These are phyloP conservation scores for Coccomyxa sp. DNA, from an alignment of 139 green algal genomes.

Conservation along the genomic window DNA sequence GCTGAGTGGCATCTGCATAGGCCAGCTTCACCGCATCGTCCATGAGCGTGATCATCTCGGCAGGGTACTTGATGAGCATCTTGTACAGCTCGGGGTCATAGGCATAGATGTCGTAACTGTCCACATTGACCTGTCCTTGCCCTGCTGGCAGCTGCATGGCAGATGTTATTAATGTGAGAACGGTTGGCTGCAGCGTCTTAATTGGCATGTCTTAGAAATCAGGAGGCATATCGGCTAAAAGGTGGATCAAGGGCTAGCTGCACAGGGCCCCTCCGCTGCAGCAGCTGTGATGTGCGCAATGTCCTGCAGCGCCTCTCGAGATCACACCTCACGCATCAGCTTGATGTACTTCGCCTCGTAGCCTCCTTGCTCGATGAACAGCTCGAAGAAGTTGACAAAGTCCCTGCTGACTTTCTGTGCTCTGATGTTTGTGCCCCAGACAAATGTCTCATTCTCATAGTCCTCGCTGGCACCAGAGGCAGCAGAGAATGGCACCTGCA, in stretches of 20 bases:
- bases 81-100: constrained; percentile 74
- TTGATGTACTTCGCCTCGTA: constrained; percentile 42
- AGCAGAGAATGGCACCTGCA: background rate
- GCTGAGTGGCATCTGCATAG: constrained; percentile 14
- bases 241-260: background rate
- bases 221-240: background rate
- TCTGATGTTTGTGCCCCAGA: constrained; percentile 89
- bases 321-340: constrained; percentile 45
- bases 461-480: constrained; percentile 3
- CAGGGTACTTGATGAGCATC: constrained; percentile 77
- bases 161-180: background rate
- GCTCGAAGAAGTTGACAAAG: constrained; percentile 29
- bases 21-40: constrained; percentile 30
- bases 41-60: constrained; percentile 48
- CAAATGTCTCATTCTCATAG: constrained; percentile 38
- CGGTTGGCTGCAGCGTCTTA: background rate
- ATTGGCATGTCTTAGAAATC: background rate
- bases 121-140: constrained; percentile 68
- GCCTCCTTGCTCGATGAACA: constrained; percentile 39
- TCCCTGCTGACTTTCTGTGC: constrained; percentile 29
- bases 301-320: no score
- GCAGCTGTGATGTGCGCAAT: no score
- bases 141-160: background rate
- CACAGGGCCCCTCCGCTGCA: no score
- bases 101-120: constrained; percentile 70